A percentile compares a stretch with the other conserved stretches of the same genome.
Conservation (phyloP, 176 grass and related monocot genomes). For the Otatea glauca region DNA sequence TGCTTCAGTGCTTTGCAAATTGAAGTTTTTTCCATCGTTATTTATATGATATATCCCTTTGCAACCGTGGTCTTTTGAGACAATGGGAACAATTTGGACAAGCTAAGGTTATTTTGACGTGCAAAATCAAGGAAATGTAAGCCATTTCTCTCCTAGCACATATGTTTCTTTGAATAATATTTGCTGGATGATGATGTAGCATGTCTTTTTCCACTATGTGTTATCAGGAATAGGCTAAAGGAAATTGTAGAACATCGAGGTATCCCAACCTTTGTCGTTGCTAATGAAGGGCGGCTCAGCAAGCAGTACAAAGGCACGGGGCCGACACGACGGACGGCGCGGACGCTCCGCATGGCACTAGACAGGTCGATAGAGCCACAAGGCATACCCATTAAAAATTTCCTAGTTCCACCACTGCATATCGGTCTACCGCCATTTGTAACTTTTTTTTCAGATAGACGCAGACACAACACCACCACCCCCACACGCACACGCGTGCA, state of each 20-base stretch:
- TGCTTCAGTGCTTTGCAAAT: not conserved
- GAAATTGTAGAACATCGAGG: slow-evolving; percentile 66
- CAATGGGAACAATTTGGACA: slow-evolving; percentile 94
- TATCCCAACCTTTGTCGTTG: slow-evolving; percentile 80
- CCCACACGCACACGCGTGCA: too few relatives aligned
- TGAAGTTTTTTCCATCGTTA: not conserved
- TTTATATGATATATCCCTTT: slow-evolving; percentile 29
- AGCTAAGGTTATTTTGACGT: slow-evolving; percentile 77
- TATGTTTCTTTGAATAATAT: not conserved
- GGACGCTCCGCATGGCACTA: too few relatives aligned
- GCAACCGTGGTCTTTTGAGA: slow-evolving; percentile 69
- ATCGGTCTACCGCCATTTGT: too few relatives aligned
- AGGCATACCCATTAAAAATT: too few relatives aligned
- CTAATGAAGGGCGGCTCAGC: slow-evolving; percentile 68
- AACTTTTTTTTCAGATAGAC: too few relatives aligned
- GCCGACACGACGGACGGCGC: too few relatives aligned
- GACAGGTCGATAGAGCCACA: too few relatives aligned
- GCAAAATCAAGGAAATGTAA: slow-evolving; percentile 96
- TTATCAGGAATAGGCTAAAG: slow-evolving; percentile 41
- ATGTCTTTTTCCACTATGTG: slow-evolving; percentile 5
- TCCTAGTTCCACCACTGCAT: too few relatives aligned
- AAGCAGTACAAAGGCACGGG: too few relatives aligned
- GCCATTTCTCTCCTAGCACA: not conserved
- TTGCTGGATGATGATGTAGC: not conserved
- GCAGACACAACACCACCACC: too few relatives aligned